Evolutionary conservation across 2,329 filamentous ascomycete genomes (phyloP), one percentile per base, ranked within the genome.

Genomic region (Sphaerulina vaccinii): DNA sequence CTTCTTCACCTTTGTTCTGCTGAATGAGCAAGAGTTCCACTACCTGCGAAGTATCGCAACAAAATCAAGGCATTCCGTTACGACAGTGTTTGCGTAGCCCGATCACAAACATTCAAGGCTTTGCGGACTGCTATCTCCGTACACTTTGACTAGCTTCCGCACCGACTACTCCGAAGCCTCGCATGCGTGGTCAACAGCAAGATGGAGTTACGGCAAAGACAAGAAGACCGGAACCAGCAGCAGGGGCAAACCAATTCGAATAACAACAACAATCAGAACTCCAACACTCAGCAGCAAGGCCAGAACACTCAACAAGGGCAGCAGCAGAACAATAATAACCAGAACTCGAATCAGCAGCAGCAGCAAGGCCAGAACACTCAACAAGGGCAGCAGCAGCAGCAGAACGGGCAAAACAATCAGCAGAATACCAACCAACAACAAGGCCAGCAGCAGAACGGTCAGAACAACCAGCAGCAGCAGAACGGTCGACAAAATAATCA

Each of bases 381-480:
- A 16, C 42, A 35, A 45, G 27, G 24, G 32, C 18, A 33, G 21
- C 24, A 35, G 13, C n/a, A 23, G 1, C 40, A 24, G 21, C 40
- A 16, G 13, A 18, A 13, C 24, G 13, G 29, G n/a, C 41, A 44
- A 44, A 5, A 11, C 24, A 27, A 27, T 33, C 42, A 42, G 5
- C 40, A 32, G 13, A 13, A 13, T 32, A 11, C 13, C 6, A 11
- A 35, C 13, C 6, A 15, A 7, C 32, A 44, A 21, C 41, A 36
- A 38, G 43, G 42, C 29, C 43, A 46, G 33, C 41, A 44, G 40
- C 39, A 44, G 16, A 19, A 18, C 23, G 24, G 41, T n/a, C 22
- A 44, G 16, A 18, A 11, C 41, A 44, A 44, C 24, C 13, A 29
- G 8, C 19, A 18, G 13, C 41, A 43, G 41, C 41, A 43, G 24